phyloP scores from a whole-genome alignment of 1,139 yeast genomes.

The Magnusiomyces fungicola region DNA sequence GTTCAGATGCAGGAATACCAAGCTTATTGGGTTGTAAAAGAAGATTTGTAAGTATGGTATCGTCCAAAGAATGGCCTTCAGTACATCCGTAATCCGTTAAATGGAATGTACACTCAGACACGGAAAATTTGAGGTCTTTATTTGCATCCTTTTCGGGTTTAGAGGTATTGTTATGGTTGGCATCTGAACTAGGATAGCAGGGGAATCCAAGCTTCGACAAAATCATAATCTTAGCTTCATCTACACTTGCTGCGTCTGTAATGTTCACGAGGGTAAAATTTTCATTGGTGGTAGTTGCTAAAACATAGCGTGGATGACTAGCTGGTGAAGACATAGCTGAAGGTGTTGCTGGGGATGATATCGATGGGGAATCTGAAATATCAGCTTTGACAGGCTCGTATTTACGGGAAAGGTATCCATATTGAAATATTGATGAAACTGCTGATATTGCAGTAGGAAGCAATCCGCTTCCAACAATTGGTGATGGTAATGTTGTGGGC shows the following conservation, averaged over 20 bases:
- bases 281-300: slow-evolving; percentile 55
- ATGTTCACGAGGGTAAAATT: slow-evolving; percentile 45
- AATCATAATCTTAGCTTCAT: slow-evolving; percentile 33
- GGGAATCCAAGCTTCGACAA: not conserved
- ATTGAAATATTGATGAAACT: not conserved
- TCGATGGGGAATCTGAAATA: slow-evolving; percentile 1
- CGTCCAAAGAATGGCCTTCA: slow-evolving; percentile 55
- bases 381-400: slow-evolving; percentile 12
- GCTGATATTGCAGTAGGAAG: not conserved
- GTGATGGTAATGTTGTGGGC: not conserved
- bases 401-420: not conserved
- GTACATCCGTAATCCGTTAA: slow-evolving; percentile 64
- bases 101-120: slow-evolving; percentile 43
- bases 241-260: slow-evolving; percentile 29
- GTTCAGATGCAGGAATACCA: slow-evolving; percentile 19
- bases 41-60: slow-evolving; percentile 40
- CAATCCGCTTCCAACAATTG: too few relatives aligned
- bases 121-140: not conserved
- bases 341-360: slow-evolving; percentile 2
- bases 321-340: not conserved
- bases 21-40: slow-evolving; percentile 11
- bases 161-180: not conserved
- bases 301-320: slow-evolving; percentile 32
- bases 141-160: not conserved
- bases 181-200: not conserved